phyloP scores from a whole-genome alignment of 2,329 filamentous ascomycete species.

The Fusarium graminum region DNA sequence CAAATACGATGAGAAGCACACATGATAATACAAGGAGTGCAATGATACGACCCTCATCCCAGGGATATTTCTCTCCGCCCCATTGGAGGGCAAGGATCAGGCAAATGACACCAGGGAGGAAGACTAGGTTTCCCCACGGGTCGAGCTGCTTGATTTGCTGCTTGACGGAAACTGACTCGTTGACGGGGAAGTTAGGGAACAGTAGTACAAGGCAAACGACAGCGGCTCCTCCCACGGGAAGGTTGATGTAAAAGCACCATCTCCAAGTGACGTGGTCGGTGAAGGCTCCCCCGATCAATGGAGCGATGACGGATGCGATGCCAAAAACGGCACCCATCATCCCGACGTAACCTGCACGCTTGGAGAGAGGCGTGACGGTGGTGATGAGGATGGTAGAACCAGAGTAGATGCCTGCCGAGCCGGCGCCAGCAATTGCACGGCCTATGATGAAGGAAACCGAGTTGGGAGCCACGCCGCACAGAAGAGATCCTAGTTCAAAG shows the following conservation, averaged over 20 bases:
- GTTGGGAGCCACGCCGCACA: slow-evolving; percentile 13
- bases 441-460: slow-evolving; percentile 12
- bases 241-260: slow-evolving; percentile 27
- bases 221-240: slow-evolving; percentile 8
- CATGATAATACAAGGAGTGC: slow-evolving; percentile 12
- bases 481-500: slow-evolving; percentile 15
- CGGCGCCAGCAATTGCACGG: slow-evolving; percentile 14
- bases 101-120: slow-evolving; percentile 55
- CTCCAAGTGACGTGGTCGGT: slow-evolving; percentile 21
- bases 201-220: slow-evolving; percentile 5
- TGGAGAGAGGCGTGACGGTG: slow-evolving; percentile 9
- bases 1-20: slow-evolving; percentile 20
- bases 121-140: slow-evolving; percentile 41
- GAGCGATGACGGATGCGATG: slow-evolving; percentile 14
- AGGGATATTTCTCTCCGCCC: slow-evolving; percentile 54
- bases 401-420: slow-evolving; percentile 12
- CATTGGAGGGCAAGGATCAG: slow-evolving; percentile 63
- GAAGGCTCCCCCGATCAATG: slow-evolving; percentile 14
- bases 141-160: slow-evolving; percentile 30
- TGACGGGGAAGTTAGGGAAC: slow-evolving; percentile 9
- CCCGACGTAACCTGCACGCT: slow-evolving; percentile 8
- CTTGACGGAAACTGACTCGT: background rate
- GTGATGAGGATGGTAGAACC: slow-evolving; percentile 17
- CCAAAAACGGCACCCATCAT: slow-evolving; percentile 12
- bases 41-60: slow-evolving; percentile 31